Conservation (phyloP, 371 early-diverging fungal genomes). For the Mortierella sp. region DNA sequence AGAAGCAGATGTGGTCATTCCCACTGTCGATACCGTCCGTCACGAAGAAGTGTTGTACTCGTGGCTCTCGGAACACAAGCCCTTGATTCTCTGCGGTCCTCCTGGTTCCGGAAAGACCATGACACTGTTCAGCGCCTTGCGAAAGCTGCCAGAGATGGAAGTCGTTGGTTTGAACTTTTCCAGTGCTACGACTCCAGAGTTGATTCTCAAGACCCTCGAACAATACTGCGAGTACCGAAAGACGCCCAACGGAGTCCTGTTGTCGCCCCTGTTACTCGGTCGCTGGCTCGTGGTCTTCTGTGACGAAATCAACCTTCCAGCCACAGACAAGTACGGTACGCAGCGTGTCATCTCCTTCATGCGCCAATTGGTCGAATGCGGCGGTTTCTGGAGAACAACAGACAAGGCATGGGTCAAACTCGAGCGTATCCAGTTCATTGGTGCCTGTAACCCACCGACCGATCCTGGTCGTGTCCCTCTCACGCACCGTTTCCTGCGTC, state of each 20-base stretch:
- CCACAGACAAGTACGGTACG: constrained; percentile 96
- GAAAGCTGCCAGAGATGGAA: constrained; percentile 95
- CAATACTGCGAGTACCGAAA: constrained; percentile 98
- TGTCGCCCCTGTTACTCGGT: constrained; percentile 87
- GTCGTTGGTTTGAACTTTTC: constrained; percentile 98
- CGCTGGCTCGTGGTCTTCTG: constrained; percentile 98
- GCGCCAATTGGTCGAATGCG: constrained; percentile 94
- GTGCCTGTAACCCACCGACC: constrained; percentile 99
- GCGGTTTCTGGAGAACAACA: constrained; percentile 95
- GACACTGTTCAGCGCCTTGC: constrained; percentile 96
- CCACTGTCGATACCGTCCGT: constrained; percentile 97
- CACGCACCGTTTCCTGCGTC: constrained; percentile 95
- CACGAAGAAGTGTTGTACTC: constrained; percentile 96
- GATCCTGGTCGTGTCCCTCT: constrained; percentile 98
- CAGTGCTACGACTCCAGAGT: constrained; percentile 95
- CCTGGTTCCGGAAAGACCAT: constrained; percentile 99
- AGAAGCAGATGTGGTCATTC: constrained; percentile 95
- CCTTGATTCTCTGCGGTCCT: constrained; percentile 97
- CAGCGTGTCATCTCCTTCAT: constrained; percentile 97
- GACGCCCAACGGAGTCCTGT: constrained; percentile 90
- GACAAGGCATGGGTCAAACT: constrained; percentile 94
- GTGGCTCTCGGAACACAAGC: constrained; percentile 95
- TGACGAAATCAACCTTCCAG: constrained; percentile 99
- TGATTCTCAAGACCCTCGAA: constrained; percentile 96
- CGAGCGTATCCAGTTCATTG: constrained; percentile 98